Conservation (phyloP, 2,329 filamentous ascomycete genomes). For the Cryphonectria radicalis region DNA sequence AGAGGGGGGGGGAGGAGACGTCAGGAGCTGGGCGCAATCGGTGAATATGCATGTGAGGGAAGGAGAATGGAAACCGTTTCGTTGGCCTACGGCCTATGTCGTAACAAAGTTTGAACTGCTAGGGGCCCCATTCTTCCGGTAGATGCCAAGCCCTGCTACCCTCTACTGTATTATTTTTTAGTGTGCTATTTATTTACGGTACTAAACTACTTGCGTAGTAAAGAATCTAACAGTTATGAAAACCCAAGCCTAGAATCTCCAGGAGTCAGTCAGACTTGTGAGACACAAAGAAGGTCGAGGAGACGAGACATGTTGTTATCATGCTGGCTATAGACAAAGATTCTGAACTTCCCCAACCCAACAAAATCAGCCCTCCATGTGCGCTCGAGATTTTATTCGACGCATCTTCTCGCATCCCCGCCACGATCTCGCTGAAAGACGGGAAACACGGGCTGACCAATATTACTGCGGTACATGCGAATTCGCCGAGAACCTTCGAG, state of each 20-base stretch:
- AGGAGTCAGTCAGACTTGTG: too few relatives aligned
- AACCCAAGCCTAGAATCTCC: too few relatives aligned
- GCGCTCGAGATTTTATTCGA: not conserved
- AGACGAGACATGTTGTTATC: too few relatives aligned
- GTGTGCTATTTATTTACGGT: not conserved
- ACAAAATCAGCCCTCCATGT: not conserved
- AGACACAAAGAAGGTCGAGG: too few relatives aligned
- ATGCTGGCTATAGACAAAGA: not conserved
- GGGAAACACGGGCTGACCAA: not conserved
- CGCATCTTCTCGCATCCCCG: too few relatives aligned
- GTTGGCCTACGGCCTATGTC: conserved; percentile 1
- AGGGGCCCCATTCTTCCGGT: not conserved
- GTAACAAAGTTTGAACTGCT: not conserved
- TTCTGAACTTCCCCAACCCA: not conserved
- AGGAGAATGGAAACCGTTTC: not conserved
- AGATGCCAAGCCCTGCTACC: not conserved
- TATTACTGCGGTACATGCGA: not conserved
- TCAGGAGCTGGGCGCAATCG: not conserved
- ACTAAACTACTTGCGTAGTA: too few relatives aligned
- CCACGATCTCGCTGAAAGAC: not conserved
- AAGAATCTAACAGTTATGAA: too few relatives aligned
- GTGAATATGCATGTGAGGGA: not conserved
- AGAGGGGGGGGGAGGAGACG: not conserved
- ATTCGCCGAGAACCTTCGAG: not conserved
- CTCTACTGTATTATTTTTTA: not conserved